Conservation (phyloP, 2,329 filamentous ascomycete genomes). For the Exophiala sideris region DNA sequence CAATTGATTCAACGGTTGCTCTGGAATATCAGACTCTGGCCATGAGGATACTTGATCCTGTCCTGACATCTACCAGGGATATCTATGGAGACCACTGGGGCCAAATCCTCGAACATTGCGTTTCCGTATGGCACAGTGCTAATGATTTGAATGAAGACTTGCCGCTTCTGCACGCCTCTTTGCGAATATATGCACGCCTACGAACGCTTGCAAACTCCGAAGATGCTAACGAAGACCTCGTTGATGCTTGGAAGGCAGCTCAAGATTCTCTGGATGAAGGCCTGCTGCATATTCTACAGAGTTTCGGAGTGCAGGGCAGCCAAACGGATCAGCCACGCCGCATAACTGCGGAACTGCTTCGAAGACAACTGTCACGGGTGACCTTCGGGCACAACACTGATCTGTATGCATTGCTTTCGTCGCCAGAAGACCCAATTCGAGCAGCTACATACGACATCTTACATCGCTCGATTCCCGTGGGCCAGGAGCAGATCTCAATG, state of each 20-base stretch:
- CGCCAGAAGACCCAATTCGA: conserved; percentile 71
- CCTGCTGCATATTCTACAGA: conserved; percentile 49
- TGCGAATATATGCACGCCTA: conserved; percentile 66
- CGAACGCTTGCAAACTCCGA: conserved; percentile 53
- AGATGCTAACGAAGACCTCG: conserved; percentile 71
- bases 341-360: conserved; percentile 72
- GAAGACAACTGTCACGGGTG: conserved; percentile 57
- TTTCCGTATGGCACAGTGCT: conserved; percentile 55
- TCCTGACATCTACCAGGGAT: conserved; percentile 72
- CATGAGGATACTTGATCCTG: conserved; percentile 44
- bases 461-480: conserved; percentile 71
- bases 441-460: conserved; percentile 76
- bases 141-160: conserved; percentile 50
- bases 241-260: conserved; percentile 66
- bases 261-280: conserved; percentile 55
- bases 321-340: conserved; percentile 55
- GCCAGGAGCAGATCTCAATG: conserved; percentile 78
- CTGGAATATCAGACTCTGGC: conserved; percentile 38
- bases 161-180: conserved; percentile 66
- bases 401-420: conserved; percentile 72
- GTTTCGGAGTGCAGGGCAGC: conserved; percentile 57
- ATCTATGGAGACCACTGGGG: conserved; percentile 90
- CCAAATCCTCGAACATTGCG: conserved; percentile 57
- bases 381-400: conserved; percentile 56
- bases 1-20: conserved; percentile 52